Evolutionary conservation across 2,329 filamentous ascomycete species (phyloP).

Genomic region (Ophiostoma perfectum): DNA sequence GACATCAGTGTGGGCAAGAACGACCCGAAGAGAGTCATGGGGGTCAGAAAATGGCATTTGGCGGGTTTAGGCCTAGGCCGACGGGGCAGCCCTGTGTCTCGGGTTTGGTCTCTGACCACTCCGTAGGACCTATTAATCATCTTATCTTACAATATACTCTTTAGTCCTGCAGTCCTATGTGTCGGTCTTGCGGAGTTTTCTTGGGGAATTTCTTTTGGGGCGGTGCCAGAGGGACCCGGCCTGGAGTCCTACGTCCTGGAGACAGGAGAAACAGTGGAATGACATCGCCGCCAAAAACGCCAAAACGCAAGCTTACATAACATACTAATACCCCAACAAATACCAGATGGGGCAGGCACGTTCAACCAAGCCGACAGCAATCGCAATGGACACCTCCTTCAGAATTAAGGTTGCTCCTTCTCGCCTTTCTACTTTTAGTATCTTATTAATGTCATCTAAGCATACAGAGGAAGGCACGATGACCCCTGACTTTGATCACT

Average conservation of each 20-base stretch:
- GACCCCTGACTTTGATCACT: no score
- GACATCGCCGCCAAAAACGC: not conserved
- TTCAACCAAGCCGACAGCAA: not conserved
- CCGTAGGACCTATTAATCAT: no score
- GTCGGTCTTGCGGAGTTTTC: not conserved
- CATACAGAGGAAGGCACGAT: no score
- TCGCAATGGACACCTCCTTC: slow-evolving; percentile 3
- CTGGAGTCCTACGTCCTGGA: not conserved
- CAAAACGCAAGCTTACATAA: not conserved
- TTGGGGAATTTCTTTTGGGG: not conserved
- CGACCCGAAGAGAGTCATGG: slow-evolving; percentile 11
- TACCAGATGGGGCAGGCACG: slow-evolving; percentile 1
- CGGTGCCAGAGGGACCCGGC: not conserved
- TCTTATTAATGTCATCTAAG: not conserved
- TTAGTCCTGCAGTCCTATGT: not conserved
- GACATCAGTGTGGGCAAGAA: slow-evolving; percentile 11
- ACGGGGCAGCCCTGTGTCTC: not conserved
- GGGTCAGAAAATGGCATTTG: not conserved
- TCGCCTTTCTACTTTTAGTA: not conserved
- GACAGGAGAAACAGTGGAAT: not conserved
- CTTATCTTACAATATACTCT: no score
- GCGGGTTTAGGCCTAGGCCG: slow-evolving; percentile 3
- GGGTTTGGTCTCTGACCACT: no score
- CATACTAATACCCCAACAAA: not conserved
- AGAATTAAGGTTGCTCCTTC: not conserved